These are phyloP conservation scores for Colletotrichum sp. DNA, from an alignment of 2,329 filamentous ascomycete species.

Conservation along the genomic window DNA sequence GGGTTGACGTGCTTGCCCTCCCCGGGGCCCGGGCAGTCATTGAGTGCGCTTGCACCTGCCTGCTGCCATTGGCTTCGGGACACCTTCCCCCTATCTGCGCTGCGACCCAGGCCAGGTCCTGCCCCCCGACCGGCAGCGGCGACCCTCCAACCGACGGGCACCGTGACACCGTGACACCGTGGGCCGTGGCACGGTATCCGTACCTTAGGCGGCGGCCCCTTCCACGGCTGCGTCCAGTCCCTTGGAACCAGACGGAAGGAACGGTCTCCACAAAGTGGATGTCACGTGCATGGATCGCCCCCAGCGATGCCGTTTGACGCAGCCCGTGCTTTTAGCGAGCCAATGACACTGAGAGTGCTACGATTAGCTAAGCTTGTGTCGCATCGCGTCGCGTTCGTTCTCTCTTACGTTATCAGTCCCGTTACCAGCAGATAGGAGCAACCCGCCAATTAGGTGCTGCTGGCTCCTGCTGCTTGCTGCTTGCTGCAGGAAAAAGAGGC, in stretches of 20 bases:
- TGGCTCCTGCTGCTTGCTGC: not conserved
- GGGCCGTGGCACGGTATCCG: not conserved
- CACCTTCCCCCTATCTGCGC: not conserved
- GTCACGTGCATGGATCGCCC: not conserved
- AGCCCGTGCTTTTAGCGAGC: not conserved
- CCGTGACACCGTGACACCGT: not conserved
- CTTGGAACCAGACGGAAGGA: not conserved
- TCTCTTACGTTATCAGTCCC: not conserved
- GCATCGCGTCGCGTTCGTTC: not conserved
- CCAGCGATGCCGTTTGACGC: not conserved
- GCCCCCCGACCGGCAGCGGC: not conserved
- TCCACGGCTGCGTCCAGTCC: not conserved
- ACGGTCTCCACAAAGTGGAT: not conserved
- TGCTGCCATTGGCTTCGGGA: not conserved
- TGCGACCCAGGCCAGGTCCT: not conserved
- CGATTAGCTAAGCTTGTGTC: not conserved
- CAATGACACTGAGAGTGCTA: fast-evolving
- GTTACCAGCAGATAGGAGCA: not conserved
- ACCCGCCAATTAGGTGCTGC: not conserved
- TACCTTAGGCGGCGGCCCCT: not conserved
- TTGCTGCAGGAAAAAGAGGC: not conserved
- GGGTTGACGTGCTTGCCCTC: not conserved
- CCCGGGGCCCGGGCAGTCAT: not conserved
- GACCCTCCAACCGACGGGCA: not conserved
- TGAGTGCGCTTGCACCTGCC: not conserved